Percentiles rank a stretch among this genome's conserved stretches.
phyloP scores from a whole-genome alignment of 2,329 filamentous ascomycete genomes.

The Ophiostoma pallidulum region DNA sequence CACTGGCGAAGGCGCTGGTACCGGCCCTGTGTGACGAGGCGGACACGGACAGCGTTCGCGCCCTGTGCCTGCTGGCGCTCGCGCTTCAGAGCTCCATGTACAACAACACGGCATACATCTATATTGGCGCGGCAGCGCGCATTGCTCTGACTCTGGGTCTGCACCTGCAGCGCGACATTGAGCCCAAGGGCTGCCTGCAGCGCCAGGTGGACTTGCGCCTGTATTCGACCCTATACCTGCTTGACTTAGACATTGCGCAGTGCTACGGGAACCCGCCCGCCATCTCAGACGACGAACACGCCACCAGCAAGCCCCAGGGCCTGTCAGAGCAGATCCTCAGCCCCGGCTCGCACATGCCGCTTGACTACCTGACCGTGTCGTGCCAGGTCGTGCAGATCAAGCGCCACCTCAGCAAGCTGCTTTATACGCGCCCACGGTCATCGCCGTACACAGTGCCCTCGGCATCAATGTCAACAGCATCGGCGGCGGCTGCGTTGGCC shows the following conservation, averaged over 20 bases:
- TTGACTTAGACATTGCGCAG: slow-evolving; percentile 21
- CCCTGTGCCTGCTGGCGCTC: slow-evolving; percentile 20
- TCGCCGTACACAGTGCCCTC: not conserved
- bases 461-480: not conserved
- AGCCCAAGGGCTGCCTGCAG: slow-evolving; percentile 19
- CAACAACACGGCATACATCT: slow-evolving; percentile 21
- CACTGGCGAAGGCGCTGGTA: slow-evolving; percentile 20
- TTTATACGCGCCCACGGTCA: slow-evolving; percentile 11
- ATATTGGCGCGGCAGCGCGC: slow-evolving; percentile 20
- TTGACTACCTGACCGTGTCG: slow-evolving; percentile 19
- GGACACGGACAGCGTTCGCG: slow-evolving; percentile 21
- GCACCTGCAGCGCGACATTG: slow-evolving; percentile 18
- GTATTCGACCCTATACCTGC: slow-evolving; percentile 20
- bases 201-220: slow-evolving; percentile 20
- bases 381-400: slow-evolving; percentile 20
- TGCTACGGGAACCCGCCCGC: slow-evolving; percentile 21
- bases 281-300: slow-evolving; percentile 18
- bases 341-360: slow-evolving; percentile 21
- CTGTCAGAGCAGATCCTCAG: slow-evolving; percentile 21
- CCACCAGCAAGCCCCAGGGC: slow-evolving; percentile 9
- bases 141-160: slow-evolving; percentile 21
- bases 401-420: slow-evolving; percentile 16
- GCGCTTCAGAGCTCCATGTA: slow-evolving; percentile 20
- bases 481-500: not conserved
- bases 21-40: slow-evolving; percentile 20